Evolutionary conservation across 202 grass and related monocot genomes (phyloP), one percentile per base, ranked within the genome.

Genomic region (Zoysia matrella): DNA sequence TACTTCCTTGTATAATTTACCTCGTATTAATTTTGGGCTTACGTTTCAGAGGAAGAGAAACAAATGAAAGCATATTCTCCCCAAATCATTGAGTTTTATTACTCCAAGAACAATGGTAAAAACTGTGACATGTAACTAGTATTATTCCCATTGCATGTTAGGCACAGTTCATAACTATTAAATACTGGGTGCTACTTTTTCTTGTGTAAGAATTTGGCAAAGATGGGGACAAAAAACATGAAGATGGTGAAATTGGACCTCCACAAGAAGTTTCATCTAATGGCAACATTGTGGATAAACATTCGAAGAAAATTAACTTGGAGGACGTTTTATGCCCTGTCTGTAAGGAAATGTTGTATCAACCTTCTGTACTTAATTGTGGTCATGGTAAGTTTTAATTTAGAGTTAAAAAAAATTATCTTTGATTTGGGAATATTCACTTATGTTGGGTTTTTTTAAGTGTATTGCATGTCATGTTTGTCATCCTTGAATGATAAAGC

Each of bases 291-390:
- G 69, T 52, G 3, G 30, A 90, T 80, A 50, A 71, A 4, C 58
- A 81, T 70, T 73, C 71, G 11, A 85, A 85, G 52, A 90, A 86
- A 83, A 69, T 95, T 80, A 82, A 85, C 52, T 49, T 92, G 72
- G 85, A 87, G 42, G 91, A 95, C 48, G 86, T 82, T 79, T 80
- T 81, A 67, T 95, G 96, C 82, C 65, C 85, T 81, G 58, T 88
- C n/a, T 99, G 96, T 72, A 86, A 86, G 54, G 83, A 89, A 73
- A 16, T 99, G 64, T 8, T 99, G 50, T 99, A 92, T 88, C 67
- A 76, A 72, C 96, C 96, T 64, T 76, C 82, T 22, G 96, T 93
- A 87, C 96, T 99, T 78, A 99, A 99, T 82, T 99, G 96, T 82
- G 96, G 96, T 72, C 96, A 95, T 76, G 96, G 96, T 99, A 84